Conservation (phyloP, 768 basidiomycete genomes). For the Cystofilobasidium ferigula region DNA sequence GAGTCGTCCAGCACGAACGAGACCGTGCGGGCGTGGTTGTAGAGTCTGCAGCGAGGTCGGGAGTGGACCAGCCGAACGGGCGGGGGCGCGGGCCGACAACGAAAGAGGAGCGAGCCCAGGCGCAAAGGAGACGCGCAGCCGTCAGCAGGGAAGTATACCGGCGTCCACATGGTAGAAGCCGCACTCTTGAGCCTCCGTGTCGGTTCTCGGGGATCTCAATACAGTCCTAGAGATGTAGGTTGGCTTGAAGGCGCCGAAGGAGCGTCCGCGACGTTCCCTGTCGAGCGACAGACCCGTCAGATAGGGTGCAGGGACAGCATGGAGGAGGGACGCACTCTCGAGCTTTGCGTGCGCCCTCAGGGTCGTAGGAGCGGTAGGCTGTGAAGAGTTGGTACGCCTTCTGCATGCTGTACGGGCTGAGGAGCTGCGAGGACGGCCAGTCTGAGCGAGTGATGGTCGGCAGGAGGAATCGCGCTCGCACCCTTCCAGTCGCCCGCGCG, state of each 20-base stretch:
- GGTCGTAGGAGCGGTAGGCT: not conserved
- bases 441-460: not conserved
- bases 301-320: not conserved
- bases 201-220: not conserved
- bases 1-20: not conserved
- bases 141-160: too few species aligned
- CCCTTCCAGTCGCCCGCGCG: not conserved
- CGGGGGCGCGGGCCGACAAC: not conserved
- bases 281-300: not conserved
- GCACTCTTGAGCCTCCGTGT: conserved; percentile 4
- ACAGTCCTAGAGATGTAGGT: not conserved
- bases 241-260: conserved; percentile 3
- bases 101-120: too few species aligned
- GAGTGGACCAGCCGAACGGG: not conserved
- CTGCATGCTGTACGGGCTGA: too few species aligned
- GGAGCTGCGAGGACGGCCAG: too few species aligned
- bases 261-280: not conserved
- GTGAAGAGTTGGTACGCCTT: not conserved
- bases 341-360: not conserved
- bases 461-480: not conserved
- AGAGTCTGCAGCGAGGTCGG: not conserved
- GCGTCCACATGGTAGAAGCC: too few species aligned
- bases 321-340: not conserved
- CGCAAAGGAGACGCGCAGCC: too few species aligned
- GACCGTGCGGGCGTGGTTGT: conserved; percentile 1